phyloP scores from a whole-genome alignment of 2,329 filamentous ascomycete genomes.

The Fusarium pseudonygamai region DNA sequence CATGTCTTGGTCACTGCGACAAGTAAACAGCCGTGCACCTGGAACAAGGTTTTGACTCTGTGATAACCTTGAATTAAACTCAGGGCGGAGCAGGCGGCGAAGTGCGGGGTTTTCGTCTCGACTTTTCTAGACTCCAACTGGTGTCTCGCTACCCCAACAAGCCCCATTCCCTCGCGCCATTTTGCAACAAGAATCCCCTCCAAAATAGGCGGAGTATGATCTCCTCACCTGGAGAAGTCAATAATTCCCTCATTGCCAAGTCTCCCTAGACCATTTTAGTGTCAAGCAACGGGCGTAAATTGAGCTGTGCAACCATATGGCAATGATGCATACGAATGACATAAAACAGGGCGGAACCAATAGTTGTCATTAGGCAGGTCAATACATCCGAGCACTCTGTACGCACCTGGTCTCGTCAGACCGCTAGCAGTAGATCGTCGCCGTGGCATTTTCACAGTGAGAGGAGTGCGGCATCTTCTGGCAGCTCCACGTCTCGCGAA shows the following conservation, averaged over 20 bases:
- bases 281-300: neutral
- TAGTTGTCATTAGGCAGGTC: neutral
- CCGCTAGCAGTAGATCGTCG: neutral
- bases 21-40: neutral
- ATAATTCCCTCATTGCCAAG: neutral
- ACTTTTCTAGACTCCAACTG: neutral
- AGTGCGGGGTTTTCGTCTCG: neutral
- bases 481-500: neutral
- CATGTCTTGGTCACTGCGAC: neutral
- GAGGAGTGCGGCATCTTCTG: neutral
- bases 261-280: neutral
- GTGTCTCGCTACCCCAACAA: neutral
- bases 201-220: neutral
- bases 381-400: too few relatives aligned
- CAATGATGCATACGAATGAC: neutral
- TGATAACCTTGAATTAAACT: neutral
- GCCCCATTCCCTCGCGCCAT: neutral
- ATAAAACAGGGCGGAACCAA: too few relatives aligned
- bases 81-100: neutral
- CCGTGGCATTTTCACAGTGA: neutral
- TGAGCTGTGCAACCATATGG: fast-evolving
- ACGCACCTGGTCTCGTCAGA: neutral
- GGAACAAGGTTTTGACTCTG: too few relatives aligned
- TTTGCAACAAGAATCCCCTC: neutral
- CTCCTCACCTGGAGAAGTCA: neutral